phyloP scores from a whole-genome alignment of 163 green algal genomes.

The Prototheca stagnorum region DNA sequence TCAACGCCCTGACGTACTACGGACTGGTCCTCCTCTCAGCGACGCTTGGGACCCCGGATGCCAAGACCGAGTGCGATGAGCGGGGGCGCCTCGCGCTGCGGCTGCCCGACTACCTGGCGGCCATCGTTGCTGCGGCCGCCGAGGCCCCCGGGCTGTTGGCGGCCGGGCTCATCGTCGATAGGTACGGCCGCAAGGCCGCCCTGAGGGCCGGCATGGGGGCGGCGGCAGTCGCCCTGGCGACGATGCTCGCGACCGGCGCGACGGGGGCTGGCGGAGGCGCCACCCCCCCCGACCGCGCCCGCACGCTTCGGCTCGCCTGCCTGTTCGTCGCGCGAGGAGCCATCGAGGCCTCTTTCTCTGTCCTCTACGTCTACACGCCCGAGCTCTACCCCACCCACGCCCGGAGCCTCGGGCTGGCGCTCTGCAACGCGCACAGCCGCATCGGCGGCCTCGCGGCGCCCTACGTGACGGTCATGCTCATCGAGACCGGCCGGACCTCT shows the following conservation, averaged over 20 bases:
- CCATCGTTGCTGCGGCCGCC: not conserved
- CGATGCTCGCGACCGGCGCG: conserved; percentile 2
- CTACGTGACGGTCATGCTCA: conserved; percentile 42
- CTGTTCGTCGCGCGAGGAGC: conserved; percentile 36
- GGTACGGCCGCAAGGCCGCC: conserved; percentile 16
- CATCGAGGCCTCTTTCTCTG: conserved; percentile 41
- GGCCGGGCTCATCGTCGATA: conserved; percentile 9
- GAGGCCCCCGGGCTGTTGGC: conserved; percentile 16
- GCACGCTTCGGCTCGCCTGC: conserved; percentile 13
- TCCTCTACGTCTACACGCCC: conserved; percentile 57
- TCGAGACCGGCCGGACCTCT: conserved; percentile 7
- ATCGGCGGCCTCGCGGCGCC: conserved; percentile 53
- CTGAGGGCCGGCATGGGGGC: conserved; percentile 16
- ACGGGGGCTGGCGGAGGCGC: not conserved
- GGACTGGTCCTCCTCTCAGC: not conserved
- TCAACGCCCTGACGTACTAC: not conserved
- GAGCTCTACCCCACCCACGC: conserved; percentile 44
- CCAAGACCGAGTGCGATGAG: not conserved
- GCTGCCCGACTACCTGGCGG: not conserved
- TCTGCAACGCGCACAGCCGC: conserved; percentile 38
- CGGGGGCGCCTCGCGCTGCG: too few species aligned
- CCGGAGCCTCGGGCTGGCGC: conserved; percentile 39
- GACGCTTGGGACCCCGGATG: not conserved
- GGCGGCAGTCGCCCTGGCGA: not conserved
- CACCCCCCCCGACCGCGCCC: not conserved